These are phyloP conservation scores for Candida corydali DNA, from an alignment of 805 yeast species.

Conservation along the genomic window DNA sequence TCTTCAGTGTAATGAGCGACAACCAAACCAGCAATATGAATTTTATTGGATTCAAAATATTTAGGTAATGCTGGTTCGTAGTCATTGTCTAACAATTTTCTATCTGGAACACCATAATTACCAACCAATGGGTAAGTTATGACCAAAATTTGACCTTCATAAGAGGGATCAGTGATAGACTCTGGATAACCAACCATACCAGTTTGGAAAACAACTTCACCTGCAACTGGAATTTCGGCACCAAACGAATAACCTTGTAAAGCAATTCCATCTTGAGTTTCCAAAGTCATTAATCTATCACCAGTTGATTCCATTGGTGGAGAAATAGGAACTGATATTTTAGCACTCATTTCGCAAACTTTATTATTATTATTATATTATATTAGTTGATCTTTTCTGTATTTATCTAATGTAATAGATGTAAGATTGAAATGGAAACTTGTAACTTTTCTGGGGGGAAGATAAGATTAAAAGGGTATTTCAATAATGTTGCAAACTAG, in stretches of 20 bases:
- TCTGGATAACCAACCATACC: conserved; percentile 99
- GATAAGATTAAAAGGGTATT: not conserved
- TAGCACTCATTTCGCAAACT: conserved; percentile 5
- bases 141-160: conserved; percentile 95
- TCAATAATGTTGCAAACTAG: not conserved
- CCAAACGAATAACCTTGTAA: conserved; percentile 97
- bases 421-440: not conserved
- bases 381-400: not conserved
- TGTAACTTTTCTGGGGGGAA: conserved; percentile 1
- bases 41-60: conserved; percentile 87
- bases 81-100: conserved; percentile 57
- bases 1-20: conserved; percentile 97
- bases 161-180: conserved; percentile 96
- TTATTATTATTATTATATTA: not conserved
- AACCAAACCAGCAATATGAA: conserved; percentile 95
- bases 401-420: not conserved
- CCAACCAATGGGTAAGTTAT: conserved; percentile 97
- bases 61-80: conserved; percentile 73
- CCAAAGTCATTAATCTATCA: conserved; percentile 81
- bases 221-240: conserved; percentile 83
- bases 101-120: conserved; percentile 98
- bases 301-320: conserved; percentile 85
- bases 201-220: conserved; percentile 98
- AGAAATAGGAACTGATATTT: conserved; percentile 66
- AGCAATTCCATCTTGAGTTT: conserved; percentile 79